Evolutionary conservation across 371 early-diverging fungal genomes (phyloP), one percentile per base, ranked within the genome.

Genomic region (Lichtheimia hyalospora): DNA sequence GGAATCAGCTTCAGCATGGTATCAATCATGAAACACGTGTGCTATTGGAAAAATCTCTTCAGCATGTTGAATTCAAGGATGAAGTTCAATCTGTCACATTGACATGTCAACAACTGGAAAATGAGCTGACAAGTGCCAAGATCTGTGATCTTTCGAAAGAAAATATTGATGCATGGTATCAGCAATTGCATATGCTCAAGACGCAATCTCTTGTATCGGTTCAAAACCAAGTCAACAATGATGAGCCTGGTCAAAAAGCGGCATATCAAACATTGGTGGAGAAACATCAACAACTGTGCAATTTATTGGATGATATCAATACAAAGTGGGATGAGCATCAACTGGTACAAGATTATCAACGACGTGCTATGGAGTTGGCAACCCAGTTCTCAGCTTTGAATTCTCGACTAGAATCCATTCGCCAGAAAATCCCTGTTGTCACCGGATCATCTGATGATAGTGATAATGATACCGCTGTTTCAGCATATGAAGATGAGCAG

Each of bases 151-250:
- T 70, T 2, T 66, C 61, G 0, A 70, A 73, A 13, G 51, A 58
- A 14, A 16, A 58, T 1, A 5, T 62, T 1, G 58, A 50, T 5
- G 55, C 56, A 12, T 73, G 74, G 74, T 68, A 67, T 41, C 49
- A 64, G 7, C 50, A 61, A 2, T 23, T 61, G 8, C 51, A 64
- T 13, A 3, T 14, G 28, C 23, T 73, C 8, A 61, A 67, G n/a
- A n/a, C 20, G 6, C 43, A 53, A 14, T 54, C 18, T 23, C 42
- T 67, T 8, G 61, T 34, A 34, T 34, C 34, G 34, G 10, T 34
- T 10, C 34, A 34, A 34, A 34, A 34, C 10, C 34, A 34, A 34
- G 2, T 34, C 34, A 34, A 8, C 10, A 2, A 34, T 8, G 34
- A 34, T 34, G 34, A 34, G 34, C 34, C 34, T 34, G 34, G 2